Evolutionary conservation across 306 rosid genomes (phyloP), one percentile per base, ranked within the genome.

Genomic region (Cucurbita pepo): DNA sequence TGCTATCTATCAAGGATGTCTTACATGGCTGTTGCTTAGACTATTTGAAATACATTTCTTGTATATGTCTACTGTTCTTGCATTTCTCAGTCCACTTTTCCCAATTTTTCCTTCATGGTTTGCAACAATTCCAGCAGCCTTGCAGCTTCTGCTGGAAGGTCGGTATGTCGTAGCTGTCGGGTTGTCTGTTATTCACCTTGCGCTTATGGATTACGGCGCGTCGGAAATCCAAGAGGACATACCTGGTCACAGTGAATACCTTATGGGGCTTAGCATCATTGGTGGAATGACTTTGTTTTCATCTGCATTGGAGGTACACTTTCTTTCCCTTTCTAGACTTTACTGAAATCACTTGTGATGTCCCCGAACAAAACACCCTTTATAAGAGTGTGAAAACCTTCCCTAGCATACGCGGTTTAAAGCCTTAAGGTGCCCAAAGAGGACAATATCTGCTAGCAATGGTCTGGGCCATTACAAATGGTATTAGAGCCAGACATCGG

Each of bases 231-330:
- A 89, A 38, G 95, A 91, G 82, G 91, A 86, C 51, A 88, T 86
- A 67, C 99, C 99, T 0, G 99, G 97, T 36, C 85, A 89, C 58
- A 94, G 99, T 80, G 83, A 89, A 37, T 94, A 90, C 74, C 99
- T 94, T 66, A 85, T 91, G 15, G 99, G 97, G 7, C 90, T 94
- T 10, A 94, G 99, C 86, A 91, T 94, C 85, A 79, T 94, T 77
- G 99, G 99, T 69, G 99, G 99, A 80, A 83, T 94, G 95, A 88
- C 99, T 45, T 84, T 94, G 84, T 94, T 94, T 77, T 89, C 95
- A 43, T 94, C 97, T 8, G 96, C 97, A 18, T 58, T 94, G 4
- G 99, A 94, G 99, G 99, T 94, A 78, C 43, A 40, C 48, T 37
- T 16, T 65, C 66, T 21, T 65, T 58, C 19, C 10, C 34, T 13